Conservation (phyloP, 2,329 filamentous ascomycete species). For the Acephala macrosclerotiorum region DNA sequence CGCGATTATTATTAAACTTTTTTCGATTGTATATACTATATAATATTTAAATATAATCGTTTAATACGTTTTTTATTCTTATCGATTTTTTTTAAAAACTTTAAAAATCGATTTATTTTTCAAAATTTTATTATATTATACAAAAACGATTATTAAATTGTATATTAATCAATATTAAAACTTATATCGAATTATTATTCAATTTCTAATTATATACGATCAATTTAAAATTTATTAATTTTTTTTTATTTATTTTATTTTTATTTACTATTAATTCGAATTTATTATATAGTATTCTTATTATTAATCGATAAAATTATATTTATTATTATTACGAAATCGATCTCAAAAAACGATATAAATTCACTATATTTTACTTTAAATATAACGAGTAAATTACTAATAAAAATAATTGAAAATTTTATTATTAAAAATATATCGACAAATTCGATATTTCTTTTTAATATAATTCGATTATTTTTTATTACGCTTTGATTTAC, state of each 20-base stretch:
- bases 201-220: too few relatives aligned
- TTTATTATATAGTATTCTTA: constrained; percentile 15
- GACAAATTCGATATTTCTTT: constrained; percentile 29
- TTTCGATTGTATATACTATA: too few relatives aligned
- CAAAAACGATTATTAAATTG: too few relatives aligned
- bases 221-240: constrained; percentile 22
- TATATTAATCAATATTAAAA: too few relatives aligned
- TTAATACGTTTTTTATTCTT: too few relatives aligned
- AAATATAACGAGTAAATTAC: constrained; percentile 24
- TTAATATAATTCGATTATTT: constrained; percentile 20
- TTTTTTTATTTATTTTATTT: constrained; percentile 38
- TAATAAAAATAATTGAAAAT: constrained; percentile 24
- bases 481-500: constrained; percentile 20
- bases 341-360: constrained; percentile 25
- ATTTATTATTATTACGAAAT: constrained; percentile 23
- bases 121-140: too few relatives aligned
- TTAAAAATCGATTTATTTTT: too few relatives aligned
- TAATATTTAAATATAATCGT: too few relatives aligned
- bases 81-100: too few relatives aligned
- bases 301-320: constrained; percentile 25
- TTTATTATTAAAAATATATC: constrained; percentile 28
- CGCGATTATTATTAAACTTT: too few relatives aligned
- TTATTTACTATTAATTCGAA: constrained; percentile 21
- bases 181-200: too few relatives aligned
- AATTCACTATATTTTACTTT: constrained; percentile 31